Percentiles rank a stretch among this genome's conserved stretches.
phyloP scores from a whole-genome alignment of 345 rosid species.

The Brassica cretica region DNA sequence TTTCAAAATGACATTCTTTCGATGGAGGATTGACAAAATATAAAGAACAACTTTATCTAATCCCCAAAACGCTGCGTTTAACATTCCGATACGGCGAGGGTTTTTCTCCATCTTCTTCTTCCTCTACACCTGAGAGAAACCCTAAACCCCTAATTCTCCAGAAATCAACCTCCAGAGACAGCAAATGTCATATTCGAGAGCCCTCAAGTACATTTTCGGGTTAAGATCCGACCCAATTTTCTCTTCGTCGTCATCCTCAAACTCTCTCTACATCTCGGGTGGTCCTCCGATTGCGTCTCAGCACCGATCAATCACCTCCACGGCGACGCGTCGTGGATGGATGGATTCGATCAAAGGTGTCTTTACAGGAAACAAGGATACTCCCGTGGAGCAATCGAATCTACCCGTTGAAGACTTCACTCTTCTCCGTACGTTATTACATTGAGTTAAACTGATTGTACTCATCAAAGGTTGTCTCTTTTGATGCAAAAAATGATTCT shows the following conservation, averaged over 20 bases:
- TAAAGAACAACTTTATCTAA: not conserved
- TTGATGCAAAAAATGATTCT: not conserved
- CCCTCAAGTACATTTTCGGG: conserved; percentile 15
- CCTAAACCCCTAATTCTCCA: conserved; percentile 27
- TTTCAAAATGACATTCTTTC: no score
- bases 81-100: not conserved
- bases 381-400: conserved; percentile 42
- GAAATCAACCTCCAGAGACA: not conserved
- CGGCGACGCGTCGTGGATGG: conserved; percentile 58
- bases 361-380: conserved; percentile 67
- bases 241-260: conserved; percentile 13
- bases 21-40: no score
- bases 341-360: conserved; percentile 81
- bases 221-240: conserved; percentile 9
- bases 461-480: not conserved
- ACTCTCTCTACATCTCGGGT: conserved; percentile 15
- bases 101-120: not conserved
- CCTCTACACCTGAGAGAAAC: conserved; percentile 14
- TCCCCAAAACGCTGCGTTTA: not conserved
- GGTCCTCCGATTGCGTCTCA: conserved; percentile 36
- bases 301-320: conserved; percentile 57
- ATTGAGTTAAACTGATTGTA: not conserved
- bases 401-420: conserved; percentile 61
- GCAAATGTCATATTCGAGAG: conserved; percentile 25
- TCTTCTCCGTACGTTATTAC: conserved; percentile 58